A percentile compares a stretch with the other conserved stretches of the same genome.
phyloP scores from a whole-genome alignment of 768 basidiomycete species.

The Calocera cornea region DNA sequence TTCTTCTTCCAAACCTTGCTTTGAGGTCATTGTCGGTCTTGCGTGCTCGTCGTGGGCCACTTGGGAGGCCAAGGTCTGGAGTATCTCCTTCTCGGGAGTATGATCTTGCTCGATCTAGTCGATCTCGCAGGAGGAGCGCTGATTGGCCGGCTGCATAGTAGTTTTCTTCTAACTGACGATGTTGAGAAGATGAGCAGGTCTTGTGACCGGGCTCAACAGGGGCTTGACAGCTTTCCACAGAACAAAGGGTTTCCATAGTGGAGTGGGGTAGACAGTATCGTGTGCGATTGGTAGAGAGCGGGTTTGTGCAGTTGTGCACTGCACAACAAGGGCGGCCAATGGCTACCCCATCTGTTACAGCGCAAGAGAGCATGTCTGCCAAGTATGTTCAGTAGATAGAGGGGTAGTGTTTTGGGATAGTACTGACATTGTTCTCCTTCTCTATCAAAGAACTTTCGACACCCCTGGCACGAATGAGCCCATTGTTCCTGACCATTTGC shows the following conservation, averaged over 20 bases:
- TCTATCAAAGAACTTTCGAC: not conserved
- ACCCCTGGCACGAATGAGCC: slow-evolving; percentile 6
- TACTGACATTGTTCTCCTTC: not conserved
- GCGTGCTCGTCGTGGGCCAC: not conserved
- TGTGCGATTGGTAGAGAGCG: slow-evolving; percentile 12
- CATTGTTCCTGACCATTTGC: slow-evolving; percentile 1
- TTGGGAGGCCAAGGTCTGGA: not conserved
- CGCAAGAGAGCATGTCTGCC: slow-evolving; percentile 4
- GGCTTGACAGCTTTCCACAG: slow-evolving; percentile 5
- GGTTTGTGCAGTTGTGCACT: slow-evolving; percentile 21
- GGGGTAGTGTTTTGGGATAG: not conserved
- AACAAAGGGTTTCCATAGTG: slow-evolving; percentile 13
- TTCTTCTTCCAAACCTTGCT: not conserved
- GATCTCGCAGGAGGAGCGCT: slow-evolving; percentile 23
- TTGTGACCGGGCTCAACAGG: not conserved
- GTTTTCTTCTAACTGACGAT: slow-evolving; percentile 12
- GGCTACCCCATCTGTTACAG: slow-evolving; percentile 24
- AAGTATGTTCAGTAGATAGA: not conserved
- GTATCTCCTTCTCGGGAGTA: not conserved
- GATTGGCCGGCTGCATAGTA: slow-evolving; percentile 14
- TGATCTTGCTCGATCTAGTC: not conserved
- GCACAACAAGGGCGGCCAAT: slow-evolving; percentile 26
- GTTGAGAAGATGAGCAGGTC: slow-evolving; percentile 18
- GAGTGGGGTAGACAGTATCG: slow-evolving; percentile 14
- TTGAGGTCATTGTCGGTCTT: not conserved